Percentiles rank a stretch among this genome's conserved stretches.
These are phyloP conservation scores for Cercophora scortea DNA, from an alignment of 495 filamentous ascomycete genomes.

Conservation along the genomic window DNA sequence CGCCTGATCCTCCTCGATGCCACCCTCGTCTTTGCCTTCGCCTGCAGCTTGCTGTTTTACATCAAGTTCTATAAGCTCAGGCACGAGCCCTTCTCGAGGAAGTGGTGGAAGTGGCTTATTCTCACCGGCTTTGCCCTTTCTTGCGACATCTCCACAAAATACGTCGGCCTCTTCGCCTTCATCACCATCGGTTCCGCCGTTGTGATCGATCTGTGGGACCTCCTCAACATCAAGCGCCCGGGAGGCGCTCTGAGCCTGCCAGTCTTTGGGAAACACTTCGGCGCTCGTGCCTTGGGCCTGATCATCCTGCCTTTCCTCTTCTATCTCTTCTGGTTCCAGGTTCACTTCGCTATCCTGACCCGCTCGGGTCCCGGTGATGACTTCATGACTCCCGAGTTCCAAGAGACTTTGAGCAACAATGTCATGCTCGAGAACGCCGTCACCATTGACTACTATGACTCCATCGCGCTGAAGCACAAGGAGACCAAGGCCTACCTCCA, in stretches of 20 bases:
- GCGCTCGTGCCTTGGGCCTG: conserved; percentile 71
- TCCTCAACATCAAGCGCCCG: conserved; percentile 78
- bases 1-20: conserved; percentile 92
- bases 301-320: conserved; percentile 92
- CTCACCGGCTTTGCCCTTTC: conserved; percentile 89
- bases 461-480: conserved; percentile 84
- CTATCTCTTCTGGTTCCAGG: conserved; percentile 99
- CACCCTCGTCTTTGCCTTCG: conserved; percentile 91
- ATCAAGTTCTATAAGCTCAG: conserved; percentile 96
- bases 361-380: conserved; percentile 93
- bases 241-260: conserved; percentile 68
- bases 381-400: conserved; percentile 97
- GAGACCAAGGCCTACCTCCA: conserved; percentile 95
- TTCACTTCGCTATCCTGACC: conserved; percentile 86
- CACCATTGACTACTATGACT: conserved; percentile 83
- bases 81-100: conserved; percentile 79
- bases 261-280: conserved; percentile 84
- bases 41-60: conserved; percentile 85
- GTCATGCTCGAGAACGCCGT: conserved; percentile 79
- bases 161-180: conserved; percentile 94
- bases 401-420: conserved; percentile 93
- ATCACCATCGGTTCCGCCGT: conserved; percentile 94
- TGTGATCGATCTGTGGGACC: conserved; percentile 87
- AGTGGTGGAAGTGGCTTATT: conserved; percentile 99
- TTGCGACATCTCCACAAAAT: conserved; percentile 98